Evolutionary conservation across 352 stramenopile genomes (phyloP), one percentile per base, ranked within the genome.

Genomic region (Pythium volutum): DNA sequence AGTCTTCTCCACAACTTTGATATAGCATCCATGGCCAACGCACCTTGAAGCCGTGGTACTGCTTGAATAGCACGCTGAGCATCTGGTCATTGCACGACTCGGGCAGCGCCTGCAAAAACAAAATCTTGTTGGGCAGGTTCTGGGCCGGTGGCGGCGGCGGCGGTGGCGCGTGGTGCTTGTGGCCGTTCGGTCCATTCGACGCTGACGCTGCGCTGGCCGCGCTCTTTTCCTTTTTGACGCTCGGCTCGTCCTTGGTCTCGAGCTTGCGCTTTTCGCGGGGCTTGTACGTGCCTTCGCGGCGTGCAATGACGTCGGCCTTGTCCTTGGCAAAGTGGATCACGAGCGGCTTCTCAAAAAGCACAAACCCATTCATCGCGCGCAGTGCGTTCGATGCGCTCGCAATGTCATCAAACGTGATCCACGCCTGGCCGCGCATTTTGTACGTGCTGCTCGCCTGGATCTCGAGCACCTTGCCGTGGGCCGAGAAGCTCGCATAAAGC

Each of bases 41-140:
- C 49, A 93, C 83, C 77, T 97, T 93, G 66, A 98, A 99, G 22
- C 97, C 97, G 43, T 93, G 75, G 76, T 98, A 98, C 79, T 98
- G 94, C 73, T 97, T 95, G 79, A 99, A 99, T 39, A 99, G 79
- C 70, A 98, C 95, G 48, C 73, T 82, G 43, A 99, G 79, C 91
- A 98, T 98, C 67, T 98, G 88, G 76, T 98, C 74, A 76, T 96
- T 99, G 72, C 94, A 98, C 54, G 97, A 97, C 26, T 90, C 74
- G 23, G 97, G 95, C 31, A 99, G 76, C 49, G 93, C 79, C 70
- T 96, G 79, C 34, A 97, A 78, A 68, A 98, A 98, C 51, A 99
- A 62, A 54, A 98, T 97, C 69, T 97, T 96, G 77, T 96, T 88
- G 26, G 87, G 89, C 34, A 92, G 53, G 46, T 79, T 81, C 67